Conservation (phyloP, 148 eudicot species). For the Polygonum maritimum region DNA sequence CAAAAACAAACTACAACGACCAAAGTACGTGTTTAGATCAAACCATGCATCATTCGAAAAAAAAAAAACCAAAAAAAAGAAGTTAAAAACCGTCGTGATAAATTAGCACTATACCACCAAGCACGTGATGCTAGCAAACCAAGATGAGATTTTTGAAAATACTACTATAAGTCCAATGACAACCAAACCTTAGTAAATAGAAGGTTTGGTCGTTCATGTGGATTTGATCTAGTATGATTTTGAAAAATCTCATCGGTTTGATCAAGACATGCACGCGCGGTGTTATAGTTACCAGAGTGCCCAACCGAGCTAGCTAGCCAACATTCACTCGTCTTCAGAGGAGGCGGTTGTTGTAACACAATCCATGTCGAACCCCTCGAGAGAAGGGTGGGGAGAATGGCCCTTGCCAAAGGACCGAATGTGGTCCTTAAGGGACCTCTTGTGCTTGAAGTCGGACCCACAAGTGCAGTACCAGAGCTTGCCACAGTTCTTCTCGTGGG, state of each 20-base stretch:
- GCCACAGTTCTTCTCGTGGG: constrained; percentile 71
- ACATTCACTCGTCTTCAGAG: not conserved
- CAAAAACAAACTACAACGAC: not conserved
- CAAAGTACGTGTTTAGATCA: not conserved
- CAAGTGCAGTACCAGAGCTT: constrained; percentile 70
- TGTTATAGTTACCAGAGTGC: not conserved
- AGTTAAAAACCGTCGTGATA: not conserved
- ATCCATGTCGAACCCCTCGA: constrained; percentile 41
- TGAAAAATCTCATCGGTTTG: not conserved
- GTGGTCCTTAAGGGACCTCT: constrained; percentile 63
- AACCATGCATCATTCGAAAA: not conserved
- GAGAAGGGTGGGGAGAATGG: constrained; percentile 51
- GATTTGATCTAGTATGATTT: constrained; percentile 6
- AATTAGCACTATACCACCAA: not conserved
- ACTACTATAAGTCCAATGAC: not conserved
- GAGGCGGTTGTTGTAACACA: constrained; percentile 3
- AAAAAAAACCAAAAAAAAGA: not conserved
- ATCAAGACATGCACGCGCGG: not conserved
- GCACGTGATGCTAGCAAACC: not conserved
- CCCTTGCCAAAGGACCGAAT: constrained; percentile 59
- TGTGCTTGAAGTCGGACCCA: constrained; percentile 72
- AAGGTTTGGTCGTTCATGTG: not conserved
- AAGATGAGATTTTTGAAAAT: constrained; percentile 7
- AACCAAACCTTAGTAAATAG: not conserved
- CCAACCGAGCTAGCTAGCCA: not conserved